Conservation (phyloP, 2,329 filamentous ascomycete genomes). For the Aspergillus persii region DNA sequence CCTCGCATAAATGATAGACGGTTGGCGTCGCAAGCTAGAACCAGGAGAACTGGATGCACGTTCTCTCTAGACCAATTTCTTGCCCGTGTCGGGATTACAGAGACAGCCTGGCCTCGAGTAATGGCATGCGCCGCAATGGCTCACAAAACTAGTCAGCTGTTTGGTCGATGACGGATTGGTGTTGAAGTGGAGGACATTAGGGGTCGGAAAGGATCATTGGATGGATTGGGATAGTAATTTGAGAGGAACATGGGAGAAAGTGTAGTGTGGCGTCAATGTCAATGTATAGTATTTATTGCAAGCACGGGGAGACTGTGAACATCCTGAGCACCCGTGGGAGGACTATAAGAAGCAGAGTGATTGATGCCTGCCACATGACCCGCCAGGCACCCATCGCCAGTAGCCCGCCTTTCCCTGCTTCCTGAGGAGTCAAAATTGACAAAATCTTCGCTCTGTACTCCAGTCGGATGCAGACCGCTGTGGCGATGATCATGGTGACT, state of each 20-base stretch:
- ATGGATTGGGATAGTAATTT: background rate
- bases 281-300: background rate
- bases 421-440: too few species aligned
- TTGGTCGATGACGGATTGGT: background rate
- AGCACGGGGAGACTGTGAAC: too few species aligned
- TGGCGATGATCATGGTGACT: background rate
- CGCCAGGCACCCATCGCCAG: background rate
- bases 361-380: background rate
- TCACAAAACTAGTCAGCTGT: background rate
- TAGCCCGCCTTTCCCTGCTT: too few species aligned
- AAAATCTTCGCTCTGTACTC: background rate
- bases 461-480: background rate
- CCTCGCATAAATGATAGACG: constrained; percentile 21
- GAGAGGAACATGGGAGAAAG: background rate
- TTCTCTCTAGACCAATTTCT: constrained; percentile 74
- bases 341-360: background rate
- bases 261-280: too few species aligned
- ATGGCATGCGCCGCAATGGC: background rate
- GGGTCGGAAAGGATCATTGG: background rate
- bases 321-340: too few species aligned
- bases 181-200: background rate
- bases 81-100: constrained; percentile 27
- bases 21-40: background rate
- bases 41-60: background rate
- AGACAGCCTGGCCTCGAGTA: background rate